A percentile compares a stretch with the other conserved stretches of the same genome.
phyloP scores from a whole-genome alignment of 73 alveolate genomes.

The Paramecium octaurelia region DNA sequence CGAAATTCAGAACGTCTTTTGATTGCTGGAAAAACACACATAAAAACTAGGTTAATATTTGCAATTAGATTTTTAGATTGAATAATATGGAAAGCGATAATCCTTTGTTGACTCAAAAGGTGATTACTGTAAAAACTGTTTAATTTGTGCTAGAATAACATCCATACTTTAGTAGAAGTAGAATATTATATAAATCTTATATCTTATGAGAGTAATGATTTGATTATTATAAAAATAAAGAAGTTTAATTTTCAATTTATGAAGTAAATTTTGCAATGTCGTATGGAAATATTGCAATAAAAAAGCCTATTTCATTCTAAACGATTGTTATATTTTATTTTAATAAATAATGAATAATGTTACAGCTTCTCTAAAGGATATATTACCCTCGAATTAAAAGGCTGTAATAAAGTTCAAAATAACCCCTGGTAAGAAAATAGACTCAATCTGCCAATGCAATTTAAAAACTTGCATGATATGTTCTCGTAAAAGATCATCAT shows the following conservation, averaged over 20 bases:
- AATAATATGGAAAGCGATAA: constrained; percentile 1
- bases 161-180: constrained; percentile 11
- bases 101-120: background rate
- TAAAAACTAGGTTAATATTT: background rate
- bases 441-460: constrained; percentile 12
- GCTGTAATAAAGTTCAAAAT: constrained; percentile 21
- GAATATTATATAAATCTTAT: background rate
- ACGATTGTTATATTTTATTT: background rate
- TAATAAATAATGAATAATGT: background rate
- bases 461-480: constrained; percentile 22
- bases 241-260: background rate
- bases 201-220: background rate
- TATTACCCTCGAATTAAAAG: background rate
- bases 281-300: background rate
- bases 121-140: background rate
- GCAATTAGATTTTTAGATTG: background rate
- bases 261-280: background rate
- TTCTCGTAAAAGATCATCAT: constrained; percentile 44
- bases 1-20: background rate
- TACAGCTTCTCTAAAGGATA: constrained; percentile 2
- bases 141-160: background rate
- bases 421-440: constrained; percentile 7
- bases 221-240: background rate
- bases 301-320: background rate
- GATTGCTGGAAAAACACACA: background rate